Evolutionary conservation across 257 asterid genomes (phyloP), one percentile per base, ranked within the genome.

Genomic region (Vinca minor): DNA sequence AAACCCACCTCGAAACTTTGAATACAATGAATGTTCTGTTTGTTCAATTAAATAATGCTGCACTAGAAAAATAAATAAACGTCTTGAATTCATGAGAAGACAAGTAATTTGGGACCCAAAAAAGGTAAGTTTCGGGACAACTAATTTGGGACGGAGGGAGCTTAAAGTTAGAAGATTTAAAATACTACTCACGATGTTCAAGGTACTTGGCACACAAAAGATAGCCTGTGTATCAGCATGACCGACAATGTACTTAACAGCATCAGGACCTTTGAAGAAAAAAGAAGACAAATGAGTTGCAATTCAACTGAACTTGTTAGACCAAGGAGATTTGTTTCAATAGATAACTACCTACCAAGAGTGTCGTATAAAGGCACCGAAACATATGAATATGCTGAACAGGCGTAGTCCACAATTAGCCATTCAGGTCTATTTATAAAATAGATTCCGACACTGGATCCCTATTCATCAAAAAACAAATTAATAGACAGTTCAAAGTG

Each of bases 311-410:
- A 74, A 17, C 59, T 44, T 49, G 44, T 65, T 49, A 64, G 63
- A 76, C 66, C 35, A 58, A 45, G 59, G 62, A 76, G 68, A 54
- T 44, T 54, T 60, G 67, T 62, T 39, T 59, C 32, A 68, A 70
- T 72, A 61, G 59, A 74, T 70, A 71, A 72, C 63, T 70, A 84
- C 96, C 64, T 62, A 91, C 98, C 96, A 64, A 92, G 95, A 68
- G 98, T 92, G 78, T 92, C 98, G 62, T 92, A 92, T 80, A 92
- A 83, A 60, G 98, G 98, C 63, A 92, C 96, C 49, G 96, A 92
- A 57, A 79, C 76, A 76, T 74, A 88, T 12, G 98, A 87, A 84
- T 79, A 92, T 69, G 96, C 96, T 15, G 98, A 70, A 77, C 98
- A 92, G 64, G 96, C 95, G 75, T 92, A 95, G 73, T 92, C 98